Evolutionary conservation across 805 yeast genomes (phyloP), one percentile per base, ranked within the genome.

Genomic region (Aciculoconidium aculeatum): DNA sequence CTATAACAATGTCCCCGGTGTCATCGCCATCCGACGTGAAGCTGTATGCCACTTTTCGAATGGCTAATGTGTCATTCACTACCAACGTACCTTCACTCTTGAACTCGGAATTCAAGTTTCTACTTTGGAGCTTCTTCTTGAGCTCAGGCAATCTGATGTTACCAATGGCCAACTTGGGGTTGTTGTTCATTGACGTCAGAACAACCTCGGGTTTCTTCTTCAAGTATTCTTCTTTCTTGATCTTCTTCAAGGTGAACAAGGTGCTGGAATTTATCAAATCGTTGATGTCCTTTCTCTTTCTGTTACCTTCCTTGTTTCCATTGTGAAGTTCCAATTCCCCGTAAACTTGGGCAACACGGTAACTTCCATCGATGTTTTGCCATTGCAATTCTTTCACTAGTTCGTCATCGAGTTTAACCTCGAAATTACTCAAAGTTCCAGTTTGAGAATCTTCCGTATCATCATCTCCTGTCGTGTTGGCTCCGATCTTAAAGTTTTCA

Each of bases 11-110:
- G 45, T 80, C 80, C 24, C 96, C 94, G 27, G 85, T 86, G 23
- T 72, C 79, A 14, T 64, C 70, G 15, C 58, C 53, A 29, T 58
- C 65, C 6, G 42, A 35, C 12, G 51, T 49, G 26, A 31, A 27
- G 18, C 62, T 53, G 35, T 57, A 52, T 1, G 65, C 49, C 3
- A 82, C 66, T 49, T 90, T 90, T 31, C 85, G 63, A 6, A 92
- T 75, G 1, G 84, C 79, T 11, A 92, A 72, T 30, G 63, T 63
- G 32, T 80, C 81, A 47, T 88, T 88, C 24, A 94, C 81, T 9
- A 88, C 94, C 21, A 92, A 61, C 0, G 87, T 77, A 51, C 97
- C 97, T 52, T 87, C 96, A 31, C 96, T 94, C 53, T 81, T 77
- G 52, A 90, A 86, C 47, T 88, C 96, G 1, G 94, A 96, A 30